Percentiles rank a stretch among this genome's conserved stretches.
Evolutionary conservation across 1,284 basidiomycete species (phyloP).

Genomic region (Rhodotorula sp.): DNA sequence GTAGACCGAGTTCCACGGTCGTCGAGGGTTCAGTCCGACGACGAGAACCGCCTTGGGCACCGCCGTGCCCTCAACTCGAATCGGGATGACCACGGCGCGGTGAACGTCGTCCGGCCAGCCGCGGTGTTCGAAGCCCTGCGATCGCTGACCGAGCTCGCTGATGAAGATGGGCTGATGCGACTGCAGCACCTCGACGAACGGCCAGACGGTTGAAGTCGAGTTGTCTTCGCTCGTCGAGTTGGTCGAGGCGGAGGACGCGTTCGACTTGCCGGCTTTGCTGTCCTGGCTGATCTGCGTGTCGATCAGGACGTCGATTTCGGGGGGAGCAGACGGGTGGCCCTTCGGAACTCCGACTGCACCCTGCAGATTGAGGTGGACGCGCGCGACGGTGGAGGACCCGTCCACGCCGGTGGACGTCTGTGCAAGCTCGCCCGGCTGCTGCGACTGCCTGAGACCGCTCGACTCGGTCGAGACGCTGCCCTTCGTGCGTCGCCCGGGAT

Average conservation of each 20-base stretch:
- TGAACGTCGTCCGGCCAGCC: slow-evolving; percentile 50
- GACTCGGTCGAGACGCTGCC: slow-evolving; percentile 7
- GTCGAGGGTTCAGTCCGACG: slow-evolving; percentile 49
- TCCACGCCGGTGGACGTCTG: background rate
- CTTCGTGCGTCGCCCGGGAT: slow-evolving; percentile 1
- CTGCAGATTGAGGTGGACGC: slow-evolving; percentile 11
- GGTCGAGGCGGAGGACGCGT: background rate
- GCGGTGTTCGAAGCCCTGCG: slow-evolving; percentile 24
- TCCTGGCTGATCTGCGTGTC: slow-evolving; percentile 1
- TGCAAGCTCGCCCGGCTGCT: background rate
- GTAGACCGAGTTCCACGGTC: slow-evolving; percentile 14
- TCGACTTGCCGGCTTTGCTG: background rate
- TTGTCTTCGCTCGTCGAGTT: background rate
- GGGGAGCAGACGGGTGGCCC: slow-evolving; percentile 19
- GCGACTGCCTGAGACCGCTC: background rate
- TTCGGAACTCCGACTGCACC: slow-evolving; percentile 26
- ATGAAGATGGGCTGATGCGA: slow-evolving; percentile 31
- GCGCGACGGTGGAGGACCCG: background rate
- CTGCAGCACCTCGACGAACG: slow-evolving; percentile 26
- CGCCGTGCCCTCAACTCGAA: slow-evolving; percentile 46
- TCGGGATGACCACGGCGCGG: slow-evolving; percentile 50
- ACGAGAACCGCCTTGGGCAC: slow-evolving; percentile 48
- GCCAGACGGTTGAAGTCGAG: slow-evolving; percentile 22
- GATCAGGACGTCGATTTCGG: slow-evolving; percentile 19
- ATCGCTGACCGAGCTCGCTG: slow-evolving; percentile 22